Conservation (phyloP, 257 asterid species). For the Leonotis leonurus region DNA sequence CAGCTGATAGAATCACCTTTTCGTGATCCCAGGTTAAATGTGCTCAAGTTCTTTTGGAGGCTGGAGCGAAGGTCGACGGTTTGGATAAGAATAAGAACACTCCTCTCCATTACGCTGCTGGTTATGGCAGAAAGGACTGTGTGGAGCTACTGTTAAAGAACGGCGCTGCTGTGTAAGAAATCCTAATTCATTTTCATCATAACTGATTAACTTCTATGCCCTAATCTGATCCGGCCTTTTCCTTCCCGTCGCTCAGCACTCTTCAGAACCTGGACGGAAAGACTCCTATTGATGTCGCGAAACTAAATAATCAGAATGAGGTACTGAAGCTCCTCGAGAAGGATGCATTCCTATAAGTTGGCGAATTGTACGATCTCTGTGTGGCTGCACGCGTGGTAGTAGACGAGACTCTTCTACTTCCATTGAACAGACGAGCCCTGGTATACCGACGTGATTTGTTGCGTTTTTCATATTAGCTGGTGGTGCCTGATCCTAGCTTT, state of each 20-base stretch:
- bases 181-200: too few species aligned
- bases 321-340: constrained; percentile 82
- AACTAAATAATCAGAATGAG: constrained; percentile 77
- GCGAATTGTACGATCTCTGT: background rate
- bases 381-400: constrained; percentile 10
- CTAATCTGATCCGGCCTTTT: background rate
- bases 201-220: constrained; percentile 7
- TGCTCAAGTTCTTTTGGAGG: constrained; percentile 84
- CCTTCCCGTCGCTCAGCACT: constrained; percentile 34
- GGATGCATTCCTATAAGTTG: constrained; percentile 67
- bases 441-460: constrained; percentile 17
- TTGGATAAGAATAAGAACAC: constrained; percentile 96
- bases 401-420: constrained; percentile 5
- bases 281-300: constrained; percentile 94
- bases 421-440: constrained; percentile 9
- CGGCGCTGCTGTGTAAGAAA: constrained; percentile 99
- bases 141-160: constrained; percentile 83
- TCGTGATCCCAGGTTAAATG: constrained; percentile 70
- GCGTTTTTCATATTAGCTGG: constrained; percentile 13
- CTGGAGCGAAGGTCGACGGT: constrained; percentile 91
- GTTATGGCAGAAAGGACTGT: constrained; percentile 94
- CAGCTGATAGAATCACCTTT: background rate
- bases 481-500: constrained; percentile 21
- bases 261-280: constrained; percentile 95
- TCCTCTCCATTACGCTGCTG: constrained; percentile 98